phyloP scores from a whole-genome alignment of 177 flowering plant species.

The Telopea speciosissima region DNA sequence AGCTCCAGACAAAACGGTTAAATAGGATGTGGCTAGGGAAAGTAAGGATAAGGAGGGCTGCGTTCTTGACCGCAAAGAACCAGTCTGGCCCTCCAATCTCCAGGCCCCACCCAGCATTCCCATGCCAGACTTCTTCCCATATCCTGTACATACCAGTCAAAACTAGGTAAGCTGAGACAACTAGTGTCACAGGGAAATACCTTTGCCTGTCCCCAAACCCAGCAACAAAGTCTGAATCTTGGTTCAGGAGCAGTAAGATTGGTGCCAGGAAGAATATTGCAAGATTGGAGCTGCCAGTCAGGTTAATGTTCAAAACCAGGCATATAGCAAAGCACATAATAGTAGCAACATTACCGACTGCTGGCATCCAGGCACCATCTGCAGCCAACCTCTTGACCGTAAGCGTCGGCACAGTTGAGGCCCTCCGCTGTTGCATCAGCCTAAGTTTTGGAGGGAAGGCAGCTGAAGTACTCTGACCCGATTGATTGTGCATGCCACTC shows the following conservation, averaged over 20 bases:
- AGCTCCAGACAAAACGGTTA: constrained; percentile 91
- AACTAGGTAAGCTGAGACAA: constrained; percentile 67
- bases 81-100: constrained; percentile 93
- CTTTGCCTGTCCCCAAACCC: constrained; percentile 98
- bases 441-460: constrained; percentile 61
- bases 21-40: constrained; percentile 93
- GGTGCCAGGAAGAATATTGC: constrained; percentile 94
- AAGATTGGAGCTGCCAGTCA: constrained; percentile 90
- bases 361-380: constrained; percentile 99
- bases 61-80: constrained; percentile 87
- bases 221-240: constrained; percentile 89
- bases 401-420: constrained; percentile 55
- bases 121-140: constrained; percentile 98
- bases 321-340: constrained; percentile 90
- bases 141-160: constrained; percentile 69
- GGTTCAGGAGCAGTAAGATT: constrained; percentile 81
- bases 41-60: constrained; percentile 81
- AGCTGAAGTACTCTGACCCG: constrained; percentile 40
- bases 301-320: constrained; percentile 62
- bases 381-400: constrained; percentile 82
- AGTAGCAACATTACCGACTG: constrained; percentile 96
- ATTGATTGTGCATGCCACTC: constrained; percentile 40
- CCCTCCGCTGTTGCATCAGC: constrained; percentile 77
- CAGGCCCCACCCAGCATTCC: constrained; percentile 83
- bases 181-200: constrained; percentile 86